Conservation (phyloP, 108 stramenopile species). For the Cyclotella kingstonii region DNA sequence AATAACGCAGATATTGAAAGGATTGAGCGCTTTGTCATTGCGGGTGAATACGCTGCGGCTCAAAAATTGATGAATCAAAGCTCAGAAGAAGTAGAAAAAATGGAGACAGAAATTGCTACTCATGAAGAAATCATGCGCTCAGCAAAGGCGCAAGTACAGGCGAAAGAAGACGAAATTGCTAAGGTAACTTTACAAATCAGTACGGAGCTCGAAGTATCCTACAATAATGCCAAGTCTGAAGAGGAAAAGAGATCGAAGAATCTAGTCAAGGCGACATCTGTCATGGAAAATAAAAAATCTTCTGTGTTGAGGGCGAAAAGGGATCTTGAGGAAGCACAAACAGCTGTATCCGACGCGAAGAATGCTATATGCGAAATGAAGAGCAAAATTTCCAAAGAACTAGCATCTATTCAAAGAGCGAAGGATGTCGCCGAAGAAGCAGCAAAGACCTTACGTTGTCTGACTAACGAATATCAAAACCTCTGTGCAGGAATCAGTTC, state of each 20-base stretch:
- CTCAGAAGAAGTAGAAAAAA: constrained; percentile 57
- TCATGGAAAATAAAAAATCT: constrained; percentile 78
- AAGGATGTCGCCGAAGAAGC: constrained; percentile 61
- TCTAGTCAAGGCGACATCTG: constrained; percentile 88
- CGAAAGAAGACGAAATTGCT: constrained; percentile 63
- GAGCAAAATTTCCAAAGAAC: constrained; percentile 55
- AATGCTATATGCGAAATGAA: constrained; percentile 54
- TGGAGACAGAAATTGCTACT: constrained; percentile 57
- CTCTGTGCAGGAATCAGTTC: constrained; percentile 85
- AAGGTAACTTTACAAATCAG: constrained; percentile 51
- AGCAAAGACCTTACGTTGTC: constrained; percentile 54
- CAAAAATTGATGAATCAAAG: constrained; percentile 58
- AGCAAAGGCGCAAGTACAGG: constrained; percentile 45
- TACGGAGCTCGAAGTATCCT: constrained; percentile 61
- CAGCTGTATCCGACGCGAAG: constrained; percentile 58
- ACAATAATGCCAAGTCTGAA: constrained; percentile 48
- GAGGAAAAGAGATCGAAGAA: constrained; percentile 91
- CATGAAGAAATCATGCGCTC: constrained; percentile 47
- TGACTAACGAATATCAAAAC: constrained; percentile 77
- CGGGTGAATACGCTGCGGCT: constrained; percentile 79
- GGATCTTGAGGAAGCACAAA: constrained; percentile 68
- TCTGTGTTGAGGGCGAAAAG: constrained; percentile 58
- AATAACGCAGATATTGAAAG: constrained; percentile 95
- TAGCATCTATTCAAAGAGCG: constrained; percentile 52
- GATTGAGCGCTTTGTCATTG: constrained; percentile 92